These are phyloP conservation scores for Fusarium tupiense DNA, from an alignment of 2,329 filamentous ascomycete species.

Conservation along the genomic window DNA sequence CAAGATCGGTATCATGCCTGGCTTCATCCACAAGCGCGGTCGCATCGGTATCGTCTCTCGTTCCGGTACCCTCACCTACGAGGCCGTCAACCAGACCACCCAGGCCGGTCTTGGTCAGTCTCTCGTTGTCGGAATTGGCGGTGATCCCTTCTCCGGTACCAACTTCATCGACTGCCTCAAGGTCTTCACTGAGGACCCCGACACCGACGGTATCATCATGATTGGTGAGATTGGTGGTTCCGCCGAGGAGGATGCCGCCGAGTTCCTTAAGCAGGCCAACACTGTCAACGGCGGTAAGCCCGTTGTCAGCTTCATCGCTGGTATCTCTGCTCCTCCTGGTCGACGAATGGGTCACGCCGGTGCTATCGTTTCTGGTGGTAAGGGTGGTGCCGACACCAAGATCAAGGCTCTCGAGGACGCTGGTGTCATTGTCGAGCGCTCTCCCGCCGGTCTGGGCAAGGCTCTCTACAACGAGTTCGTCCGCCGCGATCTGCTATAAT, in stretches of 20 bases:
- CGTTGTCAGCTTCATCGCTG: constrained; percentile 97
- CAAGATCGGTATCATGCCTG: constrained; percentile 99
- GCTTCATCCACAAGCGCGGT: constrained; percentile 99
- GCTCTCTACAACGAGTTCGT: constrained; percentile 95
- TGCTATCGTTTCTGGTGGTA: constrained; percentile 96
- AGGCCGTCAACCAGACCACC: constrained; percentile 99
- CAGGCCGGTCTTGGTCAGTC: constrained; percentile 97
- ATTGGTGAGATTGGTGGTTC: constrained; percentile 98
- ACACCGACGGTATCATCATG: constrained; percentile 99
- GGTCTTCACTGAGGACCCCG: constrained; percentile 94
- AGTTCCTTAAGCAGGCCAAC: constrained; percentile 94
- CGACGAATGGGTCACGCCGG: constrained; percentile 99
- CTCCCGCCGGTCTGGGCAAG: constrained; percentile 91
- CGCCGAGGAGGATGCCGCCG: constrained; percentile 97
- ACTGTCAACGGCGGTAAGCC: constrained; percentile 86
- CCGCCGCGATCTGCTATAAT: constrained; percentile 91
- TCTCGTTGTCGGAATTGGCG: constrained; percentile 96
- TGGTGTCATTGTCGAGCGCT: constrained; percentile 95
- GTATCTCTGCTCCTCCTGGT: constrained; percentile 95
- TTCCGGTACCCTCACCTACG: constrained; percentile 98
- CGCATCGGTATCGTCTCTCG: constrained; percentile 98
- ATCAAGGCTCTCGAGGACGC: constrained; percentile 92
- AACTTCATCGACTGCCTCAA: constrained; percentile 99
- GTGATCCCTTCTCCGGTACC: constrained; percentile 98
- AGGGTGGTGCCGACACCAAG: constrained; percentile 98